Conservation (phyloP, 768 basidiomycete genomes). For the Pleurotus djamor region DNA sequence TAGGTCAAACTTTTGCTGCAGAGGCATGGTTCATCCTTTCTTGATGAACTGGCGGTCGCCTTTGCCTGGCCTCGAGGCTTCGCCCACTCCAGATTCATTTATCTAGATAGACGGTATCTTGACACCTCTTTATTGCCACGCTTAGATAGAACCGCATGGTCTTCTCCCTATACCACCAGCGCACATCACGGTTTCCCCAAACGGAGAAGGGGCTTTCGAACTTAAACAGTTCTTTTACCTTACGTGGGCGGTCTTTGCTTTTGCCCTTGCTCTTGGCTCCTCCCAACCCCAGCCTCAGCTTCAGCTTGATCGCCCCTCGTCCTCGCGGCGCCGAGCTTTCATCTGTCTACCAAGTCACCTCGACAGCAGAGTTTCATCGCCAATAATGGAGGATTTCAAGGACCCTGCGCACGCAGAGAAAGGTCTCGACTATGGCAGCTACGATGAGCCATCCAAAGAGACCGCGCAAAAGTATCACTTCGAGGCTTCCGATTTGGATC, state of each 20-base stretch:
- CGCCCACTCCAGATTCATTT: background rate
- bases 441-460: background rate
- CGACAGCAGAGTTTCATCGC: background rate
- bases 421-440: background rate
- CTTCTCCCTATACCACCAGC: background rate
- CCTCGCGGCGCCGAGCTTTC: background rate
- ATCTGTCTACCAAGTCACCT: background rate
- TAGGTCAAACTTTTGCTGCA: too few species aligned
- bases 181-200: background rate
- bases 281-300: background rate
- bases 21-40: too few species aligned
- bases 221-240: background rate
- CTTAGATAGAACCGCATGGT: background rate
- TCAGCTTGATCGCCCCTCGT: background rate
- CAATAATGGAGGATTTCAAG: background rate
- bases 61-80: too few species aligned
- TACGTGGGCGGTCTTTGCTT: background rate
- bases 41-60: too few species aligned
- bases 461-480: conserved; percentile 36
- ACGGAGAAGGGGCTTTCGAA: background rate
- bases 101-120: background rate
- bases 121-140: background rate
- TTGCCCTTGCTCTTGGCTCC: background rate
- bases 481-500: conserved; percentile 63
- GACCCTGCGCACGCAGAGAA: background rate